A percentile compares a stretch with the other conserved stretches of the same genome.
Conservation (phyloP, 192 early-diverging fungal genomes). For the Diversispora eburnea region DNA sequence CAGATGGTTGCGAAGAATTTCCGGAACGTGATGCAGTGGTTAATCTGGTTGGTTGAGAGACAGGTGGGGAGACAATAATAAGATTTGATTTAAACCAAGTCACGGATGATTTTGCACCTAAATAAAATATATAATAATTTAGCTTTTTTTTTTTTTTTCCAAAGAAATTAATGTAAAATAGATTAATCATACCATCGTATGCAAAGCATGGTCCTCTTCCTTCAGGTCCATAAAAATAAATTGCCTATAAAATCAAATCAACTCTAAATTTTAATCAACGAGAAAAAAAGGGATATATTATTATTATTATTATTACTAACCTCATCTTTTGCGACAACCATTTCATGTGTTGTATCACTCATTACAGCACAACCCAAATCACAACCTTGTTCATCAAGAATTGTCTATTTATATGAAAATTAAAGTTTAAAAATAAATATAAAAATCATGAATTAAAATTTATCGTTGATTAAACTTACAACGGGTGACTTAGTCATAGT, state of each 20-base stretch:
- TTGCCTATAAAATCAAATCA: constrained; percentile 43
- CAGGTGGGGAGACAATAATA: constrained; percentile 63
- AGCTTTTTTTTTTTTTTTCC: neutral
- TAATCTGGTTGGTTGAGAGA: constrained; percentile 35
- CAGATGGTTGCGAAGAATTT: neutral
- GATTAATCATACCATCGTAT: constrained; percentile 58
- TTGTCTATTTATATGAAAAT: constrained; percentile 20
- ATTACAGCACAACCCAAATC: constrained; percentile 68
- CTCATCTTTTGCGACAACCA: constrained; percentile 84
- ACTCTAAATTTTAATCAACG: no score
- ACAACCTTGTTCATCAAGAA: constrained; percentile 80
- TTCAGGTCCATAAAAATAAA: constrained; percentile 89
- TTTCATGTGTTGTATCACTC: constrained; percentile 66
- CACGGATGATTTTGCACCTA: constrained; percentile 63
- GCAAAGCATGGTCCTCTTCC: constrained; percentile 90
- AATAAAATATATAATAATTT: constrained; percentile 32
- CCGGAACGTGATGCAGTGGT: constrained; percentile 42
- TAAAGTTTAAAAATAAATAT: neutral
- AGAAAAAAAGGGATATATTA: neutral
- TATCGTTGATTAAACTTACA: neutral
- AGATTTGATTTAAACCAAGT: constrained; percentile 73
- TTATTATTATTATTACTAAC: constrained; percentile 28
- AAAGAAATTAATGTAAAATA: no score
- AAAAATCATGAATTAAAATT: neutral
- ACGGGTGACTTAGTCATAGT: constrained; percentile 36